Conservation (phyloP, 2,329 filamentous ascomycete genomes). For the Beauveria rudraprayagi region DNA sequence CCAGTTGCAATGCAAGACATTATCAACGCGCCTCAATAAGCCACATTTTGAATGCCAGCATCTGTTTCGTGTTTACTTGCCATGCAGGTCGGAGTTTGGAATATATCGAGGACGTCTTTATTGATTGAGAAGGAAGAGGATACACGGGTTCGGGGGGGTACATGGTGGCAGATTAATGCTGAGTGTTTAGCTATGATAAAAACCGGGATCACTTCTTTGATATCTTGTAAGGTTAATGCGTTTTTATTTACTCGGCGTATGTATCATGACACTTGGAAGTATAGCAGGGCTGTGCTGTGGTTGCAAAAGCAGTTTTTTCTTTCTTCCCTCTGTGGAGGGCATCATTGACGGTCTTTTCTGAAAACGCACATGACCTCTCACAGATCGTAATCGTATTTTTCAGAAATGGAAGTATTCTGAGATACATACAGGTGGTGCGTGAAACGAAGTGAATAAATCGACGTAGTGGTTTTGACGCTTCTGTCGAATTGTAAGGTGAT, state of each 20-base stretch:
- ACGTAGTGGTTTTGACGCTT: not conserved
- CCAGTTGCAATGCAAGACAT: constrained; percentile 22
- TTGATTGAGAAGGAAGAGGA: not conserved
- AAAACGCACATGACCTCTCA: too few species aligned
- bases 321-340: too few species aligned
- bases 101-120: not conserved
- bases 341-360: too few species aligned
- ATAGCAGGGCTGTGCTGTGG: too few species aligned
- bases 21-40: not conserved
- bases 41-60: not conserved
- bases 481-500: not conserved
- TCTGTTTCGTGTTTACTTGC: constrained; percentile 16
- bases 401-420: too few species aligned
- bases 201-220: not conserved
- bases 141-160: not conserved
- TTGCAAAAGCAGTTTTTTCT: too few species aligned
- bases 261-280: not conserved
- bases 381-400: too few species aligned
- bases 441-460: not conserved
- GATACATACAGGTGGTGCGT: not conserved
- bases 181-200: not conserved
- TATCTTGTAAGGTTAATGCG: not conserved
- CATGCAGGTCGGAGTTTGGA: constrained; percentile 7
- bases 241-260: not conserved
- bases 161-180: not conserved